Base-by-base conservation (phyloP, 2,329 filamentous ascomycete species). In the Colletotrichum musae region DNA sequence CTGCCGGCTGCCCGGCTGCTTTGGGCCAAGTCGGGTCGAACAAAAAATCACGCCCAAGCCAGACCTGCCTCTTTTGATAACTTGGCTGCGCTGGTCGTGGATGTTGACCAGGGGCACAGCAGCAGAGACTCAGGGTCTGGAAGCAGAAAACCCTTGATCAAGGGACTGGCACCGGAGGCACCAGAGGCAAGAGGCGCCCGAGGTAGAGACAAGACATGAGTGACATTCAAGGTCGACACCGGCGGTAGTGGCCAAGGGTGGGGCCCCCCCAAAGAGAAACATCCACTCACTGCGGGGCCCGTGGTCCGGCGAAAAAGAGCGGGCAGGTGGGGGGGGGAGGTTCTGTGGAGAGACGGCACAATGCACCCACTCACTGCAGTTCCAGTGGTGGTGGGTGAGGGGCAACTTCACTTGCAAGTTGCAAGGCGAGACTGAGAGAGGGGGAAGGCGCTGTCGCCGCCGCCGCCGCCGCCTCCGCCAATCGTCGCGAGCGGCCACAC, bases 241-340 rank as follows among this genome's bases (percentile, higher is more conserved):
- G 36, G 48, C 32, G n/a, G 43, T 50, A 45, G 58, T 61, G 58
- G 48, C 51, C 54, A 66, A 52, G 59, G 50, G 39, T 12, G 50
- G 60, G 21, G 43, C 32, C 21, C 18, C 18, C 36, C 18, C n/a
- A 21, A 21, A 21, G 10, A 43, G 13, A 15, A 15, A 41, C 32
- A 61, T 26, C 64, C 65, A 68, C 48, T 32, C 53, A 26, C 36
- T 68, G 66, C 51, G 66, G 62, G 66, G 66, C 62, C 51, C 50
- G 48, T 66, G 62, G 54, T 43, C 54, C 62, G 62, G 56, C 43
- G 45, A 58, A 60, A 65, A 66, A 66, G 61, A 69, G 56, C 56
- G 62, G 66, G 62, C 26, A 58, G 62, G 62, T 60, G 62, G 62
- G 51, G 64, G 10, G n/a, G 10, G 51, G 51, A 57, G 36, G 50